Evolutionary conservation across 2,329 filamentous ascomycete species (phyloP).

Genomic region (Pyricularia sp.): DNA sequence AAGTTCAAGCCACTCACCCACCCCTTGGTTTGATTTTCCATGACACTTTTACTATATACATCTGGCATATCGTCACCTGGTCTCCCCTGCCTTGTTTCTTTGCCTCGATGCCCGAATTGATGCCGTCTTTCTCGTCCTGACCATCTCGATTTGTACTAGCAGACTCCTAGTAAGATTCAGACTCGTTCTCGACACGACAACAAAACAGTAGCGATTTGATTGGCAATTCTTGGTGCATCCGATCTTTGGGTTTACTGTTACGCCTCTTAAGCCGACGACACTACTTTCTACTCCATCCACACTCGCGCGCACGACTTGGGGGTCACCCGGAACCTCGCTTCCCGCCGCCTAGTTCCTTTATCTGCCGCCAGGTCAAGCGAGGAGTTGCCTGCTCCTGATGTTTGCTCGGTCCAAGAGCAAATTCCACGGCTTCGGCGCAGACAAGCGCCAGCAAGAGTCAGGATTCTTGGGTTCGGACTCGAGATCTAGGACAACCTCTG

Average conservation of each 20-base stretch:
- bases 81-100: background rate
- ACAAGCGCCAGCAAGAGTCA: conserved; percentile 24
- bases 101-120: background rate
- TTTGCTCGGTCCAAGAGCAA: conserved; percentile 34
- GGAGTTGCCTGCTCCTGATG: conserved; percentile 24
- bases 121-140: background rate
- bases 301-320: background rate
- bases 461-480: conserved; percentile 20
- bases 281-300: background rate
- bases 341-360: background rate
- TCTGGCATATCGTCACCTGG: conserved; percentile 1
- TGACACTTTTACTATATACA: background rate
- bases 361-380: background rate
- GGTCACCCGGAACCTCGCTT: background rate
- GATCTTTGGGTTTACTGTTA: background rate
- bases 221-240: background rate
- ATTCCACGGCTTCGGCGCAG: conserved; percentile 25
- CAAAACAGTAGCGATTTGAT: background rate
- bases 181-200: background rate
- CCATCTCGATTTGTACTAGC: background rate
- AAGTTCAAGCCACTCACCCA: background rate
- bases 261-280: background rate
- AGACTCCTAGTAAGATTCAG: background rate
- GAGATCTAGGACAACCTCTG: background rate
- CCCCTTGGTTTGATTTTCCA: background rate